Evolutionary conservation across 169 alveolate species (phyloP).

Genomic region (Cryptosporidium muris): DNA sequence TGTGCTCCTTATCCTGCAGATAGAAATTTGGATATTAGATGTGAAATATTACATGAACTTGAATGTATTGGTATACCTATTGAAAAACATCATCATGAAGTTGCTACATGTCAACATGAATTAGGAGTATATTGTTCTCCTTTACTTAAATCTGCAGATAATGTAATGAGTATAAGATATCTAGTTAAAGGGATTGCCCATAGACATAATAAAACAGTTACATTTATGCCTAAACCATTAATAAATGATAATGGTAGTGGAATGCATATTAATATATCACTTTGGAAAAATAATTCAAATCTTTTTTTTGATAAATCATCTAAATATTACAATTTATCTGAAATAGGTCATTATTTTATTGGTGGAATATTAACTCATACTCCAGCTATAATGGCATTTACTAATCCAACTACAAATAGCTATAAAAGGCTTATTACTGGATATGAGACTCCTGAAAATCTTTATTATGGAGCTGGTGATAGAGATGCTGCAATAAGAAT

Average conservation of each 20-base stretch:
- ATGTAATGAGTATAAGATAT: conserved; percentile 75
- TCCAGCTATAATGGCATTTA: conserved; percentile 80
- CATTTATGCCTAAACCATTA: conserved; percentile 85
- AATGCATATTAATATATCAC: conserved; percentile 80
- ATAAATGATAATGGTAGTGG: conserved; percentile 81
- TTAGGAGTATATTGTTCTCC: conserved; percentile 76
- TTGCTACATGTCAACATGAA: conserved; percentile 83
- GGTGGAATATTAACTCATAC: conserved; percentile 83
- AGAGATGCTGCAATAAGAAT: conserved; percentile 84
- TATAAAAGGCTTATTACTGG: conserved; percentile 83
- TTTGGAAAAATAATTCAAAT: conserved; percentile 81
- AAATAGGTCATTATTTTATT: conserved; percentile 77
- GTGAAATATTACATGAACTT: conserved; percentile 74
- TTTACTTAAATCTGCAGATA: conserved; percentile 77
- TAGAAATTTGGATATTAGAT: conserved; percentile 72
- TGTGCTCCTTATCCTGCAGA: conserved; percentile 80
- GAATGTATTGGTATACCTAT: conserved; percentile 75
- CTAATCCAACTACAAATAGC: conserved; percentile 81
- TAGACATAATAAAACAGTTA: conserved; percentile 77
- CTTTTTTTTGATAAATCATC: conserved; percentile 79
- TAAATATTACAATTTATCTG: conserved; percentile 76
- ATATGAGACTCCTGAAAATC: conserved; percentile 79
- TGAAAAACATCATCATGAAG: conserved; percentile 86
- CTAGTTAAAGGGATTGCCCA: conserved; percentile 78
- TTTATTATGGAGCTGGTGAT: conserved; percentile 81